Conservation (phyloP, 805 yeast species). For the Saturnispora zaruensis region DNA sequence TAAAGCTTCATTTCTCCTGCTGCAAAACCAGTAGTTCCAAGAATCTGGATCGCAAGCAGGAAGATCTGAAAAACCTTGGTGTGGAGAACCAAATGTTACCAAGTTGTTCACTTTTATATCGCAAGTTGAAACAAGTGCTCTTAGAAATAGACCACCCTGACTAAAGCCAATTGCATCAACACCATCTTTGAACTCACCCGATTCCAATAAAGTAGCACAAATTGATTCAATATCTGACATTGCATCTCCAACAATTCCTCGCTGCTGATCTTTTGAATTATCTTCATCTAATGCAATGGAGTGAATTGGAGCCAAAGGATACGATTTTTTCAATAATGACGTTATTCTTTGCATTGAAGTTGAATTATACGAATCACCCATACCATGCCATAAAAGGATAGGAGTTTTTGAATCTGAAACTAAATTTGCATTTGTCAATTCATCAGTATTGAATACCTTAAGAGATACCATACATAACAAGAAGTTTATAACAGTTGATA, state of each 20-base stretch:
- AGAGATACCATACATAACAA: not conserved
- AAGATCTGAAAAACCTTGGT: constrained; percentile 62
- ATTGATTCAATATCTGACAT: constrained; percentile 45
- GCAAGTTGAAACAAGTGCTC: constrained; percentile 60
- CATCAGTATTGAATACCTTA: not conserved
- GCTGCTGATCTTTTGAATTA: constrained; percentile 43
- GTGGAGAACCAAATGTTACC: constrained; percentile 76
- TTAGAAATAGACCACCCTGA: constrained; percentile 75
- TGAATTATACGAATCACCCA: constrained; percentile 68
- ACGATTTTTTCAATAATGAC: constrained; percentile 32
- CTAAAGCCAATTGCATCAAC: constrained; percentile 74
- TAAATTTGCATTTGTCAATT: not conserved
- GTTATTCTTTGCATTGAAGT: constrained; percentile 43
- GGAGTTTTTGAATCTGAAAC: constrained; percentile 14
- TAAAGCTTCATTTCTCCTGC: constrained; percentile 42
- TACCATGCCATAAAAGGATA: constrained; percentile 76
- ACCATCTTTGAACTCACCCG: constrained; percentile 33
- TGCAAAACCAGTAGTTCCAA: constrained; percentile 43
- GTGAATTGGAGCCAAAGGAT: constrained; percentile 47
- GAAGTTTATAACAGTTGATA: not conserved
- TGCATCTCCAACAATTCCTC: constrained; percentile 52
- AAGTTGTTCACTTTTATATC: constrained; percentile 39
- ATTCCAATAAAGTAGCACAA: constrained; percentile 42
- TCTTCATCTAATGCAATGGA: constrained; percentile 45
- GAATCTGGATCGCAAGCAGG: constrained; percentile 48